Percentiles rank a stretch among this genome's conserved stretches.
These are phyloP conservation scores for Fusarium buxicola DNA, from an alignment of 2,329 filamentous ascomycete species.

Conservation along the genomic window DNA sequence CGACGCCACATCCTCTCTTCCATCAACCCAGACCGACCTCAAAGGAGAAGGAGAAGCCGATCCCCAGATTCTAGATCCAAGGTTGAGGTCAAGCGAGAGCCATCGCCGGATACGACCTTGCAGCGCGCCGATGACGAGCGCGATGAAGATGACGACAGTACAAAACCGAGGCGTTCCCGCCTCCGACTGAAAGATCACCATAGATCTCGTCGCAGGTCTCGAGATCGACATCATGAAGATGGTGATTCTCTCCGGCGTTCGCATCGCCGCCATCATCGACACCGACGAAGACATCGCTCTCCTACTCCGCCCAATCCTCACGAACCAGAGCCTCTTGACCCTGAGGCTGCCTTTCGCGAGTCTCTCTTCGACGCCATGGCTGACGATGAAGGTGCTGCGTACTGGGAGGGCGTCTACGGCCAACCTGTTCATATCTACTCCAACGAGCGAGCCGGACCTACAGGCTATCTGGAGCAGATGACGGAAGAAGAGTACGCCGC, in stretches of 20 bases:
- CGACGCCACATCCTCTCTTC: conserved; percentile 63
- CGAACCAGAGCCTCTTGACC: conserved; percentile 64
- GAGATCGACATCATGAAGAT: conserved; percentile 39
- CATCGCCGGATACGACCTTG: conserved; percentile 13
- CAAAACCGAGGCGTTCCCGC: conserved; percentile 47
- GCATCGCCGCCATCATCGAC: conserved; percentile 48
- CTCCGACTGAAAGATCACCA: conserved; percentile 50
- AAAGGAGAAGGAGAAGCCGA: conserved; percentile 21
- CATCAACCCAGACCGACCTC: conserved; percentile 52
- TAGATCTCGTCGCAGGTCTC: conserved; percentile 44
- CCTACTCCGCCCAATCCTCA: conserved; percentile 61
- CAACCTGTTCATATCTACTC: conserved; percentile 90
- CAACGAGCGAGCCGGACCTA: conserved; percentile 57
- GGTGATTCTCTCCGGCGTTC: conserved; percentile 36
- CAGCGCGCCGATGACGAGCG: conserved; percentile 12
- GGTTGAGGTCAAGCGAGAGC: conserved; percentile 14
- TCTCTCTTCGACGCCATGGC: conserved; percentile 97
- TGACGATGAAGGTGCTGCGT: conserved; percentile 94
- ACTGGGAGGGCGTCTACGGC: conserved; percentile 97
- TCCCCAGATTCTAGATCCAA: conserved; percentile 19
- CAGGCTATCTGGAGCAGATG: conserved; percentile 81
- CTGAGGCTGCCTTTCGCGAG: conserved; percentile 85
- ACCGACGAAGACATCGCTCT: conserved; percentile 54
- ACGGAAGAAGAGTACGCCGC: conserved; percentile 90
- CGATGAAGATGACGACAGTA: conserved; percentile 37